These are phyloP conservation scores for Spergularia bocconei DNA, from an alignment of 148 eudicot genomes.

Conservation along the genomic window DNA sequence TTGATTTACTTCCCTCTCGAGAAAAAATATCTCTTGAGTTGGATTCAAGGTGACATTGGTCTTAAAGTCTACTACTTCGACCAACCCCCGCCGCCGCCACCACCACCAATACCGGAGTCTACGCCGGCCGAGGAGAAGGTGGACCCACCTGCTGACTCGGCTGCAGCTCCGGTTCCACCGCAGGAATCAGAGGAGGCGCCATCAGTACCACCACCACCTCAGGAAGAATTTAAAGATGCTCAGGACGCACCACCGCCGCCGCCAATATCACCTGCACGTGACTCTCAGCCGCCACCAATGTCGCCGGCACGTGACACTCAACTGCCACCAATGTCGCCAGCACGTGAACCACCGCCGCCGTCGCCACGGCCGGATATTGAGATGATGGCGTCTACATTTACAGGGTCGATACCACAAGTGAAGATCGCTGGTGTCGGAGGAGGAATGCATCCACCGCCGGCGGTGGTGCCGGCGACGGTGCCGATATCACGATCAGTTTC, in stretches of 20 bases:
- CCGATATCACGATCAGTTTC: conserved; percentile 50
- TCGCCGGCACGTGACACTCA: conserved; percentile 1
- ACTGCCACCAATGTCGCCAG: conserved; percentile 8
- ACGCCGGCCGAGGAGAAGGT: conserved; percentile 6
- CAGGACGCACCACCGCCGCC: neutral
- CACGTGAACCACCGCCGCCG: conserved; percentile 19
- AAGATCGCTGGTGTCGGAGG: conserved; percentile 33
- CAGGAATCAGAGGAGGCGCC: conserved; percentile 8
- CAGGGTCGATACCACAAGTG: conserved; percentile 44
- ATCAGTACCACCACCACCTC: neutral
- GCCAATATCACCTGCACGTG: neutral
- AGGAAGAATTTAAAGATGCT: neutral
- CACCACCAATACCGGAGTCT: neutral
- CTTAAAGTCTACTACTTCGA: conserved; percentile 66
- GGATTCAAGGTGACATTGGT: conserved; percentile 84
- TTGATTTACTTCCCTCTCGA: conserved; percentile 70
- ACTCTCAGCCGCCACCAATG: conserved; percentile 10
- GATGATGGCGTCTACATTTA: conserved; percentile 39
- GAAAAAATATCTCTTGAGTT: conserved; percentile 58
- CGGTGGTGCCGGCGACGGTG: conserved; percentile 40
- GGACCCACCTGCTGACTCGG: conserved; percentile 22
- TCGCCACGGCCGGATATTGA: conserved; percentile 21
- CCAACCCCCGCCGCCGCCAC: conserved; percentile 19
- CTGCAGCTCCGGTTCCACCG: conserved; percentile 23
- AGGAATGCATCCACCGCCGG: conserved; percentile 35